Evolutionary conservation across 352 stramenopile species (phyloP), one percentile per base, ranked within the genome.

Genomic region (Phytophthora sansomeana): DNA sequence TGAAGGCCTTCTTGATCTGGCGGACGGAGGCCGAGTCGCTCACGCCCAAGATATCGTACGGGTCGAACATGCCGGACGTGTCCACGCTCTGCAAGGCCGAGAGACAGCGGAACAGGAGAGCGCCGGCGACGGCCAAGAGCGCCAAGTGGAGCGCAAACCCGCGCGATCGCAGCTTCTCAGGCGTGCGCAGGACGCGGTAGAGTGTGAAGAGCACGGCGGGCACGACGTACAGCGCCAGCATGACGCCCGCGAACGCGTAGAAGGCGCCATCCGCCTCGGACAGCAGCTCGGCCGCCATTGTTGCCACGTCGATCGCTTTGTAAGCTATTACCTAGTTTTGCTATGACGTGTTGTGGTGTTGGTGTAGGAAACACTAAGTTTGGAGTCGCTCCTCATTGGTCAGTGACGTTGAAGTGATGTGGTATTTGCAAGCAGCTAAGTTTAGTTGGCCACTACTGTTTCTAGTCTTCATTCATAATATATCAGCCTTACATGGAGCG

Each of bases 41-140:
- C 21, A 96, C 77, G 55, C 82, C 63, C 38, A 96, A 68, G 59
- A 95, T 96, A 65, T 96, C 86, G 62, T 95, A 96, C 47, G 88
- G 88, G 44, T 96, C 88, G 56, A 96, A 95, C 33, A 91, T 66
- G 56, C 82, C 85, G 24, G 82, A 91, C 26, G 80, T 90, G 64
- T 91, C 85, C 9, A 92, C 81, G 69, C 76, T 80, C 74, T 91
- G 81, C 32, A 95, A 70, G 10, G 84, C 71, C 42, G 75, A 68
- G 28, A 95, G 63, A 35, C 75, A 90, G 54, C 74, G 79, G 63
- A 69, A 81, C 14, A 88, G 49, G 32, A 80, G 69, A 4, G 56
- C 65, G 32, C 75, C 50, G 3, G 80, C 81, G n/a, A 91, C 16
- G 7, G 77, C 74, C 55, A 96, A 61, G 8, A 85, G 54, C 21